A percentile compares a stretch with the other conserved stretches of the same genome.
These are phyloP conservation scores for Panus rudis DNA, from an alignment of 768 basidiomycete species.

Conservation along the genomic window DNA sequence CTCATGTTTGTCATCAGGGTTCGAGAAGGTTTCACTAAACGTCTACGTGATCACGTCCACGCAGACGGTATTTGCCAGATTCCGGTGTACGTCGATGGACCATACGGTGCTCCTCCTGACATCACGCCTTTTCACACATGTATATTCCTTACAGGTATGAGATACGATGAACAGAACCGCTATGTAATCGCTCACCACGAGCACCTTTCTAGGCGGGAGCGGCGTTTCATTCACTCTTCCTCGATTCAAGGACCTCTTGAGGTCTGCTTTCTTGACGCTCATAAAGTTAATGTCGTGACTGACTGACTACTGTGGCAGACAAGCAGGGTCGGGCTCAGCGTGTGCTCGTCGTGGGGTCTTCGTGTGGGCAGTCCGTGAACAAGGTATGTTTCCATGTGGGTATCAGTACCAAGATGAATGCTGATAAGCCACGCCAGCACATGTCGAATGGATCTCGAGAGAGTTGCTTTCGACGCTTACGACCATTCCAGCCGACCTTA, in stretches of 20 bases:
- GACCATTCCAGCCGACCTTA: conserved; percentile 11
- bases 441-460: conserved; percentile 16
- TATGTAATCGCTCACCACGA: not conserved
- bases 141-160: conserved; percentile 31
- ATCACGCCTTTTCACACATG: conserved; percentile 28
- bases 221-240: conserved; percentile 28
- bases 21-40: conserved; percentile 42
- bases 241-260: conserved; percentile 27
- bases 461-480: conserved; percentile 11
- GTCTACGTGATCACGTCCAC: conserved; percentile 14
- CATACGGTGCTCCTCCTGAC: conserved; percentile 31
- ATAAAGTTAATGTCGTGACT: too few relatives aligned
- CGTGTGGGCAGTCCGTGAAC: conserved; percentile 24
- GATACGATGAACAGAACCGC: not conserved
- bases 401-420: not conserved
- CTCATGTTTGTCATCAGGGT: conserved; percentile 49
- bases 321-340: conserved; percentile 13
- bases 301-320: too few relatives aligned
- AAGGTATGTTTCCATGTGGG: conserved; percentile 10
- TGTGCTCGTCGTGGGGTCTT: conserved; percentile 23
- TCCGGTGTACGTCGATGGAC: conserved; percentile 31
- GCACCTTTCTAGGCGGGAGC: conserved; percentile 21
- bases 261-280: conserved; percentile 13
- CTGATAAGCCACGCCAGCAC: conserved; percentile 7
- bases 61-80: conserved; percentile 20